These are phyloP conservation scores for Teunomyces atbi DNA, from an alignment of 805 yeast species.

Conservation along the genomic window DNA sequence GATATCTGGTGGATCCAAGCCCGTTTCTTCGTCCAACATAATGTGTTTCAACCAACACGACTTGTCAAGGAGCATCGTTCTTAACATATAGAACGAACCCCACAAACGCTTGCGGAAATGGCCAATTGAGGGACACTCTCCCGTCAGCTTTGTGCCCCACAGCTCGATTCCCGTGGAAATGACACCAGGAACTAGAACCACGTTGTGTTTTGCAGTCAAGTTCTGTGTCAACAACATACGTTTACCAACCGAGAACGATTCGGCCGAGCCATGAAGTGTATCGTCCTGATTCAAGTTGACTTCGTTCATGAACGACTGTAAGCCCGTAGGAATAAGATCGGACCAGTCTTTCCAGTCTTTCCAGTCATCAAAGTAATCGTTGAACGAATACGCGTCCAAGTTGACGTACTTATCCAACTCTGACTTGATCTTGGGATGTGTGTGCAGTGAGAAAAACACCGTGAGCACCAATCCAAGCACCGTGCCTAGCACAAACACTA, in stretches of 20 bases:
- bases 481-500: conserved; percentile 69
- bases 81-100: conserved; percentile 96
- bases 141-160: conserved; percentile 73
- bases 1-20: conserved; percentile 84
- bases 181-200: conserved; percentile 93
- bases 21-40: conserved; percentile 86
- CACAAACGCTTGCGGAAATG: conserved; percentile 91
- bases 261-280: conserved; percentile 55
- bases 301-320: conserved; percentile 59
- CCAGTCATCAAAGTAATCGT: conserved; percentile 48
- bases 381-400: conserved; percentile 50
- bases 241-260: conserved; percentile 86
- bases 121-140: conserved; percentile 76
- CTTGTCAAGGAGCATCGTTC: conserved; percentile 89
- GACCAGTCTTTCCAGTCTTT: conserved; percentile 53
- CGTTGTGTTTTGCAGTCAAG: conserved; percentile 64
- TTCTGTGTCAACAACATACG: conserved; percentile 51
- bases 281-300: conserved; percentile 36
- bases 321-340: conserved; percentile 63
- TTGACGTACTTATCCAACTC: conserved; percentile 51
- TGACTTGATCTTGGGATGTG: conserved; percentile 37
- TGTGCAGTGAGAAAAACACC: conserved; percentile 47
- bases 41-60: conserved; percentile 91
- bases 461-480: conserved; percentile 67
- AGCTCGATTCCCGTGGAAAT: conserved; percentile 92